Percentiles rank a stretch among this genome's conserved stretches.
Conservation (phyloP, 1,284 basidiomycete species). For the Marasmius tenuissimus region DNA sequence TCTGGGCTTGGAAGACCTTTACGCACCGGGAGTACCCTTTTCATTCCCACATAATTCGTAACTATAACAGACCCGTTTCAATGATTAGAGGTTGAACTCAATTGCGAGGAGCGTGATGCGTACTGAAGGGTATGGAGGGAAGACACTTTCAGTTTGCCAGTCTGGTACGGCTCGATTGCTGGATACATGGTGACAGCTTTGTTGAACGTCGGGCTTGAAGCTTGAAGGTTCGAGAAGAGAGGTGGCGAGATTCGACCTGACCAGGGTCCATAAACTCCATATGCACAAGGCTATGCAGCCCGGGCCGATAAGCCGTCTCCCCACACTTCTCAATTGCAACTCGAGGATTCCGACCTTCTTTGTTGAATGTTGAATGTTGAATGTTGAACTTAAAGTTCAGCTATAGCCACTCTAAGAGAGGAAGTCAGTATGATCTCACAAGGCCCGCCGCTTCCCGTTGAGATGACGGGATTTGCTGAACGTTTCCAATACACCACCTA, state of each 20-base stretch:
- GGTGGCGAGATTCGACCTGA: neutral
- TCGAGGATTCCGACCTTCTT: too few species aligned
- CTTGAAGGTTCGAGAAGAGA: neutral
- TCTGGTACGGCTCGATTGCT: constrained; percentile 59
- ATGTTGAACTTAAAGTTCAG: too few species aligned
- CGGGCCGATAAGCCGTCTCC: neutral
- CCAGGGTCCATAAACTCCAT: too few species aligned
- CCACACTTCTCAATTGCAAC: too few species aligned
- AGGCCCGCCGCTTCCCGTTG: too few species aligned
- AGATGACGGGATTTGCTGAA: too few species aligned
- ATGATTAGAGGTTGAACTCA: neutral
- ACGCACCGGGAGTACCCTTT: constrained; percentile 69
- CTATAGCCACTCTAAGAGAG: too few species aligned
- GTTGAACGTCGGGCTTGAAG: neutral
- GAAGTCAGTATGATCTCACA: too few species aligned
- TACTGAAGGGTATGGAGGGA: constrained; percentile 78
- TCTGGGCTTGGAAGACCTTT: neutral
- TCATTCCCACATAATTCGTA: constrained; percentile 81
- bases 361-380: too few species aligned
- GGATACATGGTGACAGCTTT: constrained; percentile 48
- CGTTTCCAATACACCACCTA: too few species aligned
- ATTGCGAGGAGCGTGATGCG: constrained; percentile 27
- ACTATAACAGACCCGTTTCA: constrained; percentile 35
- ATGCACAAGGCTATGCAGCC: too few species aligned
- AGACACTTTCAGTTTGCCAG: constrained; percentile 69